These are phyloP conservation scores for Pleurotus giganteus DNA, from an alignment of 768 basidiomycete genomes.

Conservation along the genomic window DNA sequence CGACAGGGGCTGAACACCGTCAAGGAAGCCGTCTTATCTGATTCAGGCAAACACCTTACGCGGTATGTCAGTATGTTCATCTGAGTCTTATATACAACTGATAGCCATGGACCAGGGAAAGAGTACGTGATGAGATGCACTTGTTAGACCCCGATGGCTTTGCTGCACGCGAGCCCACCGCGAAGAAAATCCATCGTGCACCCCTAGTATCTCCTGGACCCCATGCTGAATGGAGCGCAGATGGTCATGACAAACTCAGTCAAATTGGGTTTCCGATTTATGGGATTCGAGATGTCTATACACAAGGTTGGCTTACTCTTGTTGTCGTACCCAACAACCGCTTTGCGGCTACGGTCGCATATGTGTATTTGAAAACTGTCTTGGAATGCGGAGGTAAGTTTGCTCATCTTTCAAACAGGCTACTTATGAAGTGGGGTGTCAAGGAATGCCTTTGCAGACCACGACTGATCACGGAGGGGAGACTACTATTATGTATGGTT, in stretches of 20 bases:
- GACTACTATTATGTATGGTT: slow-evolving; percentile 23
- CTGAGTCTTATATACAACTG: not conserved
- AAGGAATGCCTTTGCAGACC: slow-evolving; percentile 30
- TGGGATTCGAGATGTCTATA: slow-evolving; percentile 24
- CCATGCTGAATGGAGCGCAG: slow-evolving; percentile 29
- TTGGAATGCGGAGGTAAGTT: slow-evolving; percentile 20
- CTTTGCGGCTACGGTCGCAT: slow-evolving; percentile 20
- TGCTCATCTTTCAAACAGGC: not conserved
- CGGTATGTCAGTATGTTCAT: slow-evolving; percentile 13
- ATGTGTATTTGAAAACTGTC: slow-evolving; percentile 23
- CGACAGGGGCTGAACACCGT: slow-evolving; percentile 24
- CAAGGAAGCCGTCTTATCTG: slow-evolving; percentile 26
- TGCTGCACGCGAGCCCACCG: slow-evolving; percentile 16
- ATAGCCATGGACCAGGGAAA: slow-evolving; percentile 10
- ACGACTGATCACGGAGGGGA: slow-evolving; percentile 32
- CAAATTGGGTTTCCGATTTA: slow-evolving; percentile 29
- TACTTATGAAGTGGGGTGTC: not conserved
- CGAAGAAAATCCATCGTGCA: slow-evolving; percentile 21
- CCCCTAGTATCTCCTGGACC: slow-evolving; percentile 20
- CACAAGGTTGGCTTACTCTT: slow-evolving; percentile 24
- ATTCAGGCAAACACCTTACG: slow-evolving; percentile 31
- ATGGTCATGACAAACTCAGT: slow-evolving; percentile 33
- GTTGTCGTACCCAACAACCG: slow-evolving; percentile 32
- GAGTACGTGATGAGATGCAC: slow-evolving; percentile 18
- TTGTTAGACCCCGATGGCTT: slow-evolving; percentile 22